Evolutionary conservation across 352 stramenopile genomes (phyloP).

Genomic region (Pythium pyrilobum): DNA sequence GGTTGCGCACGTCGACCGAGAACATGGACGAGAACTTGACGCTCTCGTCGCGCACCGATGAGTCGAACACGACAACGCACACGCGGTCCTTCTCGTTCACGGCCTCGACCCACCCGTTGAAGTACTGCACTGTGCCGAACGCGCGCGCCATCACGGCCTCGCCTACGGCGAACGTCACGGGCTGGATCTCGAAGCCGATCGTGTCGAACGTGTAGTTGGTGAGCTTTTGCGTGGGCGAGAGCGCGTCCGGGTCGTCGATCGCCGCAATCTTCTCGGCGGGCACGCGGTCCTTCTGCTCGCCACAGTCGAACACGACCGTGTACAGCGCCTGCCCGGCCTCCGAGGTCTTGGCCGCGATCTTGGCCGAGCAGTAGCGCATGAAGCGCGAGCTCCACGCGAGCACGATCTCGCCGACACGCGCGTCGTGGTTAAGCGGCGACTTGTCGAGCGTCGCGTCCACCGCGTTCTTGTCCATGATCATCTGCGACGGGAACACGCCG

Average conservation of each 20-base stretch:
- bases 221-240: slow-evolving; percentile 54
- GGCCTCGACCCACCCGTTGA: slow-evolving; percentile 44
- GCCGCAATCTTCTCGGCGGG: slow-evolving; percentile 42
- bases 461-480: slow-evolving; percentile 48
- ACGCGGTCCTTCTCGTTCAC: slow-evolving; percentile 52
- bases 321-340: slow-evolving; percentile 25
- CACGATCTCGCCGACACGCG: slow-evolving; percentile 43
- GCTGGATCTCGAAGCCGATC: slow-evolving; percentile 65
- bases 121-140: slow-evolving; percentile 52
- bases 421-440: slow-evolving; percentile 9
- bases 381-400: slow-evolving; percentile 76
- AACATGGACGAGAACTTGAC: slow-evolving; percentile 71
- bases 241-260: slow-evolving; percentile 45
- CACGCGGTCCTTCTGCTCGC: slow-evolving; percentile 48
- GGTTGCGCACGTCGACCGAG: slow-evolving; percentile 45
- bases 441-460: slow-evolving; percentile 15
- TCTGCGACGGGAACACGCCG: slow-evolving; percentile 73
- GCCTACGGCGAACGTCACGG: slow-evolving; percentile 42
- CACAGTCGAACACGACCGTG: slow-evolving; percentile 68
- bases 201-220: slow-evolving; percentile 78
- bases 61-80: slow-evolving; percentile 68
- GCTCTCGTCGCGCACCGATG: slow-evolving; percentile 47
- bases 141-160: slow-evolving; percentile 61
- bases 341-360: slow-evolving; percentile 11
- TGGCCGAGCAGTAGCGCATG: slow-evolving; percentile 44